These are phyloP conservation scores for Aspergillus nidulans DNA, from an alignment of 495 filamentous ascomycete species.

Conservation along the genomic window DNA sequence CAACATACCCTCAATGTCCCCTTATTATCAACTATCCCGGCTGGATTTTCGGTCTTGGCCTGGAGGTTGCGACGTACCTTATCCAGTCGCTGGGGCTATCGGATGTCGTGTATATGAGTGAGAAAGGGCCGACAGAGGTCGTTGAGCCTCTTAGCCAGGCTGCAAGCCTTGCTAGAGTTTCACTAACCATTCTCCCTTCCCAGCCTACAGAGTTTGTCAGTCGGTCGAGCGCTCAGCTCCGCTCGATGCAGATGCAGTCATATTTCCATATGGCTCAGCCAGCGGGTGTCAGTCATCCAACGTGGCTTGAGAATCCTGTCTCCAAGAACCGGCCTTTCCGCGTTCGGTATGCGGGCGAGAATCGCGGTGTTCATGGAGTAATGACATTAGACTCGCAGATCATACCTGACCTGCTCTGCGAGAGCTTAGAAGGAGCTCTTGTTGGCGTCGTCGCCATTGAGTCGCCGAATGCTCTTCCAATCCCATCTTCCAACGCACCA, in stretches of 20 bases:
- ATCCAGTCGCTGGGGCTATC: slow-evolving; percentile 46
- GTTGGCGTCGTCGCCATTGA: slow-evolving; percentile 55
- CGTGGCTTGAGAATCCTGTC: slow-evolving; percentile 49
- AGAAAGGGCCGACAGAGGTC: slow-evolving; percentile 62
- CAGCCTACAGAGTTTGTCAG: slow-evolving; percentile 57
- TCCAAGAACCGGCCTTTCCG: slow-evolving; percentile 46
- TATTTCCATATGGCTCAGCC: slow-evolving; percentile 62
- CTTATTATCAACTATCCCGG: slow-evolving; percentile 79
- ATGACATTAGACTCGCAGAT: slow-evolving; percentile 50
- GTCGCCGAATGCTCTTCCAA: slow-evolving; percentile 32
- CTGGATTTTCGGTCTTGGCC: slow-evolving; percentile 73
- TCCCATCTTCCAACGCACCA: background rate
- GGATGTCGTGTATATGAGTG: slow-evolving; percentile 72
- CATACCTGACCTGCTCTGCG: slow-evolving; percentile 40
- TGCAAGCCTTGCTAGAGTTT: slow-evolving; percentile 27
- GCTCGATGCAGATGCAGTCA: slow-evolving; percentile 75
- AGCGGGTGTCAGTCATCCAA: slow-evolving; percentile 26
- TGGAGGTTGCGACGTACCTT: slow-evolving; percentile 65
- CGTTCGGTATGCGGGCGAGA: slow-evolving; percentile 51
- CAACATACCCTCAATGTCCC: slow-evolving; percentile 44
- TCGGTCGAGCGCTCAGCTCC: slow-evolving; percentile 63
- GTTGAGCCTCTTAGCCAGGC: slow-evolving; percentile 49
- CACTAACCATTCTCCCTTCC: slow-evolving; percentile 45
- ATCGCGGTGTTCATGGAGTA: slow-evolving; percentile 48
- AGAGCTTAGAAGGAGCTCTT: slow-evolving; percentile 53